phyloP scores from a whole-genome alignment of 1,284 basidiomycete species.

The Veloporphyrellus conicus region DNA sequence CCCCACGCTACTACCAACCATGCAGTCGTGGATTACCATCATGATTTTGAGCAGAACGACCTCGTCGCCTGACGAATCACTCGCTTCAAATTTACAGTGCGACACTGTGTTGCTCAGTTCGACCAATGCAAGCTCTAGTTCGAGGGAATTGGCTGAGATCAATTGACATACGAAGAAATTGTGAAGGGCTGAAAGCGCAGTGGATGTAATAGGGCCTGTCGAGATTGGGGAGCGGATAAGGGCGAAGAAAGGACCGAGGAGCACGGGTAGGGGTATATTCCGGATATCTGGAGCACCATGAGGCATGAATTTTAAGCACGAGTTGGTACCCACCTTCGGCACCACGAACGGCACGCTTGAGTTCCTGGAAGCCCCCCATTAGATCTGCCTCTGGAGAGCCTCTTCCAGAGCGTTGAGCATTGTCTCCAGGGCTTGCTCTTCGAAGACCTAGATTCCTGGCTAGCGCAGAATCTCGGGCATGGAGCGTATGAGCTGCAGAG shows the following conservation, averaged over 20 bases:
- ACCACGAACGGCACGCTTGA: slow-evolving; percentile 73
- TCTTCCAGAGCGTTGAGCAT: slow-evolving; percentile 40
- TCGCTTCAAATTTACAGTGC: slow-evolving; percentile 97
- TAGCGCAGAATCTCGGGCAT: slow-evolving; percentile 57
- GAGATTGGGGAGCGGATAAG: slow-evolving; percentile 90
- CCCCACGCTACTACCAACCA: slow-evolving; percentile 64
- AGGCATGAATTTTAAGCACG: slow-evolving; percentile 11
- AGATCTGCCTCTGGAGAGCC: slow-evolving; percentile 70
- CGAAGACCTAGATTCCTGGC: slow-evolving; percentile 72
- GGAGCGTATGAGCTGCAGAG: slow-evolving; percentile 57
- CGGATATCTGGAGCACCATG: slow-evolving; percentile 50
- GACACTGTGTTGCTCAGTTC: slow-evolving; percentile 88
- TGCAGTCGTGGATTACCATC: slow-evolving; percentile 82
- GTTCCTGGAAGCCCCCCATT: slow-evolving; percentile 84
- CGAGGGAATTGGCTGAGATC: slow-evolving; percentile 50
- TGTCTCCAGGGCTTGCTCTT: slow-evolving; percentile 46
- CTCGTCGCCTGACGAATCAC: slow-evolving; percentile 93
- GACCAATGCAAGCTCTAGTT: slow-evolving; percentile 63
- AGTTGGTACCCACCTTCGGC: slow-evolving; percentile 60
- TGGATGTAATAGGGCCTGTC: slow-evolving; percentile 90
- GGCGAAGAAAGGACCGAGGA: slow-evolving; percentile 88
- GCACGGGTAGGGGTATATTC: slow-evolving; percentile 48
- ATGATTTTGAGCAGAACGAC: slow-evolving; percentile 91
- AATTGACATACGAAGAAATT: slow-evolving; percentile 79
- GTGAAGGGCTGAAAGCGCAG: slow-evolving; percentile 84